Base-by-base conservation (phyloP, 1,284 basidiomycete genomes). In the Chondrostereum purpureum region DNA sequence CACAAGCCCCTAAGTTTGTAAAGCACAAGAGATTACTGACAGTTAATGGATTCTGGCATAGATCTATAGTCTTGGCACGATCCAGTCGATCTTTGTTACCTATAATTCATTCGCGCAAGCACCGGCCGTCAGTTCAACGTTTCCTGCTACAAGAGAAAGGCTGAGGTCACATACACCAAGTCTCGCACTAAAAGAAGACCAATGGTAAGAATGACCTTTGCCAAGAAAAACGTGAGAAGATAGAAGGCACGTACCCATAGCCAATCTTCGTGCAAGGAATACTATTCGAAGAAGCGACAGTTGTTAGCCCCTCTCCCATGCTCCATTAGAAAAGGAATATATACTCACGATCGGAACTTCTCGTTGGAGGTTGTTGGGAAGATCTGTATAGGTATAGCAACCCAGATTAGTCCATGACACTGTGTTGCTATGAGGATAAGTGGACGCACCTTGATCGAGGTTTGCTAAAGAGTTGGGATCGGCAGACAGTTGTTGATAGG, bases 401-500 rank as follows among this genome's bases (percentile, higher is more conserved):
- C n/a, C n/a, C n/a, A n/a, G n/a, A n/a, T n/a, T n/a, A n/a, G n/a
- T n/a, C n/a, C n/a, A n/a, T n/a, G n/a, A n/a, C n/a, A n/a, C n/a
- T n/a, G n/a, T n/a, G n/a, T n/a, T n/a, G n/a, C n/a, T n/a, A n/a
- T n/a, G n/a, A 22, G 16, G 5, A 24, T 39, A 6, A 43, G 18
- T 31, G 35, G 23, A 24, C 37, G 22, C 47, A 82, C 86, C 86
- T 78, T 99, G 95, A 60, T 99, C 95, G 19, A 99, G 73, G 61
- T 99, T 99, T 42, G 93, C 86, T 2, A 99, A 72, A 4, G 92
- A 96, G 59, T 88, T 83, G 0, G 93, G 93, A 60, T 99, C 96
- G 10, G 89, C 87, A 0, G 93, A 96, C 2, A 99, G 74, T 27
- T 81, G 80, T 58, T 99, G 95, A 58, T 99, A 99, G 56, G 91